Percentiles rank a stretch among this genome's conserved stretches.
Evolutionary conservation across 805 yeast species (phyloP).

Genomic region (Ogataea philodendri): DNA sequence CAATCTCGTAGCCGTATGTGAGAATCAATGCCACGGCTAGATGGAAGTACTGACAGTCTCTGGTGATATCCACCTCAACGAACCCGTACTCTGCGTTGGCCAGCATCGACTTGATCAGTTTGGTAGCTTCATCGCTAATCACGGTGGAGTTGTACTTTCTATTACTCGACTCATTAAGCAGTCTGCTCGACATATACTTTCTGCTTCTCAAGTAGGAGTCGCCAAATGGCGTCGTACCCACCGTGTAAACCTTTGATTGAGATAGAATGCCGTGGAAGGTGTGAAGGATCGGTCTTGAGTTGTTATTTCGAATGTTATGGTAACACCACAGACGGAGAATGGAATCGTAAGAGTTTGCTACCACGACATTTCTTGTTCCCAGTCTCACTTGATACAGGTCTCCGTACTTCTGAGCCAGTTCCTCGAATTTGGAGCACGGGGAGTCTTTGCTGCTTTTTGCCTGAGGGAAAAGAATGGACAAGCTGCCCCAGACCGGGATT

Average conservation of each 20-base stretch:
- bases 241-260: constrained; percentile 53
- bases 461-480: constrained; percentile 27
- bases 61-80: constrained; percentile 41
- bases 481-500: constrained; percentile 30
- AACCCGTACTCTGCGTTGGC: constrained; percentile 15
- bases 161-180: constrained; percentile 37
- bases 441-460: constrained; percentile 20
- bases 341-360: constrained; percentile 63
- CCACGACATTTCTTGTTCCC: constrained; percentile 55
- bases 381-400: constrained; percentile 60
- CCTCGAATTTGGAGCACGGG: constrained; percentile 48
- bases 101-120: constrained; percentile 19
- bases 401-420: constrained; percentile 45
- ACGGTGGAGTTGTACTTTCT: constrained; percentile 34
- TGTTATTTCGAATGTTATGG: constrained; percentile 46
- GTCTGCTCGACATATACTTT: constrained; percentile 45
- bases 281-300: constrained; percentile 63
- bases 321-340: constrained; percentile 53
- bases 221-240: constrained; percentile 65
- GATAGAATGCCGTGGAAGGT: constrained; percentile 68
- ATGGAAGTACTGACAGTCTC: constrained; percentile 47
- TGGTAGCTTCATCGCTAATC: constrained; percentile 41
- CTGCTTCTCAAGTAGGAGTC: constrained; percentile 44
- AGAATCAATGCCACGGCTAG: constrained; percentile 48
- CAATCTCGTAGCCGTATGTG: constrained; percentile 52